Conservation (phyloP, 257 asterid species). For the Nicotiana noctiflora region DNA sequence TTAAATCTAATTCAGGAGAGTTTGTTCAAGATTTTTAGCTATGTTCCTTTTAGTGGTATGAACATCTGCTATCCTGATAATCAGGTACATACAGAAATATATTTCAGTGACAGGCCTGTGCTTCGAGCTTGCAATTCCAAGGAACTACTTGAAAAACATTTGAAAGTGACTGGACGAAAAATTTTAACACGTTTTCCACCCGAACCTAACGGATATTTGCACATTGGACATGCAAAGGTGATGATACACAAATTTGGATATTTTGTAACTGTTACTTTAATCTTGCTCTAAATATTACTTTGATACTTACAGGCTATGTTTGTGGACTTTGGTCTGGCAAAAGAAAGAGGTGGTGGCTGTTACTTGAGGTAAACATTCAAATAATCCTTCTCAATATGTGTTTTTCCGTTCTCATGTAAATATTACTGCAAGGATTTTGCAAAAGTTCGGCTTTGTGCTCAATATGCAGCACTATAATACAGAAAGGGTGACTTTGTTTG, state of each 20-base stretch:
- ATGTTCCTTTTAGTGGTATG: neutral
- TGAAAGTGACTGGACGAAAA: conserved; percentile 70
- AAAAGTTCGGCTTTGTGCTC: neutral
- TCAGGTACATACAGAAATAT: conserved; percentile 91
- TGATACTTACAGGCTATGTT: conserved; percentile 78
- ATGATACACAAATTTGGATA: conserved; percentile 7
- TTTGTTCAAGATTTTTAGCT: neutral
- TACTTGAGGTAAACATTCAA: conserved; percentile 58
- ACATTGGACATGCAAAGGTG: conserved; percentile 98
- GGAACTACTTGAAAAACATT: conserved; percentile 71
- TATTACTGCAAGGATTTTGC: neutral
- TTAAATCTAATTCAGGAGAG: neutral
- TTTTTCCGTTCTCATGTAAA: neutral
- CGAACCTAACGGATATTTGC: conserved; percentile 95
- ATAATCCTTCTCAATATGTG: neutral
- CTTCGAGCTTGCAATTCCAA: conserved; percentile 82
- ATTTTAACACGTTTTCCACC: conserved; percentile 94
- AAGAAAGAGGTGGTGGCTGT: conserved; percentile 94
- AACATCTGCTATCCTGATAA: neutral
- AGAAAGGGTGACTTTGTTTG: neutral
- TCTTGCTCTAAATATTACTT: neutral
- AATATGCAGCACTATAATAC: neutral
- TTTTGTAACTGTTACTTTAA: conserved; percentile 2
- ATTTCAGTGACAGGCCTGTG: conserved; percentile 79
- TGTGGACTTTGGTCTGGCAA: conserved; percentile 93